Percentiles rank a stretch among this genome's conserved stretches.
Evolutionary conservation across 371 early-diverging fungal genomes (phyloP).

Genomic region (Dinochytrium kinnereticum): DNA sequence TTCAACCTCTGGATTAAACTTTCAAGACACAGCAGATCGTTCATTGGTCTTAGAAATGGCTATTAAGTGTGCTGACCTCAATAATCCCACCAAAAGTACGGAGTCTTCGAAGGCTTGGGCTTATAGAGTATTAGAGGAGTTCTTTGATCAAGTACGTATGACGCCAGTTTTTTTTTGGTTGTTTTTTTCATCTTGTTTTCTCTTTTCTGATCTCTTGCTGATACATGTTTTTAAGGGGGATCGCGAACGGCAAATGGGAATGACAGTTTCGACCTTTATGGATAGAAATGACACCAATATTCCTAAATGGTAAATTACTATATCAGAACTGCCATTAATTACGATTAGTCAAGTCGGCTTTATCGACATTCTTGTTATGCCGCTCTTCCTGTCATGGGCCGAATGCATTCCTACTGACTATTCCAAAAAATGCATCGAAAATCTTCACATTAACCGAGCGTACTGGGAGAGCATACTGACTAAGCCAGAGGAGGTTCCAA

Average conservation of each 20-base stretch:
- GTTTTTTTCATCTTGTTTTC: not conserved
- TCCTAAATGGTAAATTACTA: conserved; percentile 49
- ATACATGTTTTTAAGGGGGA: conserved; percentile 51
- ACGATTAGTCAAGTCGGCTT: conserved; percentile 56
- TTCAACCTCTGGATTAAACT: conserved; percentile 42
- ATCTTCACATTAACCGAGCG: conserved; percentile 45
- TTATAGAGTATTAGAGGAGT: conserved; percentile 58
- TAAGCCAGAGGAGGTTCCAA: conserved; percentile 29
- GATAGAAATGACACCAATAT: conserved; percentile 54
- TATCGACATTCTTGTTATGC: conserved; percentile 58
- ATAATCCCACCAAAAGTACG: conserved; percentile 58
- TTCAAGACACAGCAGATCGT: conserved; percentile 53
- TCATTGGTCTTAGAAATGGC: conserved; percentile 55
- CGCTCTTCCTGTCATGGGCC: conserved; percentile 56
- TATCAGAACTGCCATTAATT: conserved; percentile 3
- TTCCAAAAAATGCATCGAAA: conserved; percentile 44
- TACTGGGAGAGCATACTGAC: conserved; percentile 41
- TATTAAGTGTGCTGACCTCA: conserved; percentile 63
- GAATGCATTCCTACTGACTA: conserved; percentile 50
- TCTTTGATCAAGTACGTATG: conserved; percentile 55
- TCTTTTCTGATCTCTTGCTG: not conserved
- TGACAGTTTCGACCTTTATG: conserved; percentile 60
- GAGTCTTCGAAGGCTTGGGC: conserved; percentile 53
- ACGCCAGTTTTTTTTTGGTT: not conserved
- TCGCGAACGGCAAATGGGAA: conserved; percentile 52